Percentiles rank a stretch among this genome's conserved stretches.
These are phyloP conservation scores for Pichia sp. DNA, from an alignment of 1,139 yeast genomes.

Conservation along the genomic window DNA sequence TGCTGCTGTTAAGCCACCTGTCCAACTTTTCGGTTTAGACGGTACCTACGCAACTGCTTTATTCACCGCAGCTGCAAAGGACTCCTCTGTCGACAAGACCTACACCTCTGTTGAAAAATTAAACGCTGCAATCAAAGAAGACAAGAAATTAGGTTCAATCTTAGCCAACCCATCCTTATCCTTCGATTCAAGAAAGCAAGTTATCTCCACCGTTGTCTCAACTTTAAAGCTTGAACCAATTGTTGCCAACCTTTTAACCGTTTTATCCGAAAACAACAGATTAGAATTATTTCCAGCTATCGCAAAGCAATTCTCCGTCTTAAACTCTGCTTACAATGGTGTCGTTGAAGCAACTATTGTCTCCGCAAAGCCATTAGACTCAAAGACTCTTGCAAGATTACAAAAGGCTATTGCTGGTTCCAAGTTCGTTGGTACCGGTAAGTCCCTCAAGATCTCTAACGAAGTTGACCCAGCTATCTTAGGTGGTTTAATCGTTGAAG, in stretches of 20 bases:
- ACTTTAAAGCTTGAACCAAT: conserved; percentile 68
- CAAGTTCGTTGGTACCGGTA: conserved; percentile 78
- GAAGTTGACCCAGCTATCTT: conserved; percentile 84
- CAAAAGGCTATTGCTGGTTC: conserved; percentile 79
- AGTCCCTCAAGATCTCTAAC: conserved; percentile 82
- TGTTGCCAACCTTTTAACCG: conserved; percentile 75
- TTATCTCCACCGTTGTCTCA: conserved; percentile 60
- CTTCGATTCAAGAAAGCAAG: conserved; percentile 66
- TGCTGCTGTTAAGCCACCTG: conserved; percentile 78
- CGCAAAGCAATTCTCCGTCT: conserved; percentile 68
- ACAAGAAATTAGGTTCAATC: conserved; percentile 59
- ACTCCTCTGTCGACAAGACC: conserved; percentile 72
- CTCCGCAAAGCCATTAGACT: conserved; percentile 83
- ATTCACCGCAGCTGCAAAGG: conserved; percentile 88
- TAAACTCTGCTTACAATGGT: conserved; percentile 89
- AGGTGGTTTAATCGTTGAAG: conserved; percentile 96
- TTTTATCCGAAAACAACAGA: conserved; percentile 95
- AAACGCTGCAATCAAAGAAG: conserved; percentile 55
- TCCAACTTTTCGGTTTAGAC: conserved; percentile 91
- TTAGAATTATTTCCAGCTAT: conserved; percentile 65
- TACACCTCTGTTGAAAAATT: conserved; percentile 64
- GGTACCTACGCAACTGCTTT: conserved; percentile 98
- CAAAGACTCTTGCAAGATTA: conserved; percentile 75
- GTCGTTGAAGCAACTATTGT: conserved; percentile 92
- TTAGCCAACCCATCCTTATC: conserved; percentile 86